Evolutionary conservation across 2,329 filamentous ascomycete genomes (phyloP), one percentile per base, ranked within the genome.

Genomic region (Tolypocladium paradoxum): DNA sequence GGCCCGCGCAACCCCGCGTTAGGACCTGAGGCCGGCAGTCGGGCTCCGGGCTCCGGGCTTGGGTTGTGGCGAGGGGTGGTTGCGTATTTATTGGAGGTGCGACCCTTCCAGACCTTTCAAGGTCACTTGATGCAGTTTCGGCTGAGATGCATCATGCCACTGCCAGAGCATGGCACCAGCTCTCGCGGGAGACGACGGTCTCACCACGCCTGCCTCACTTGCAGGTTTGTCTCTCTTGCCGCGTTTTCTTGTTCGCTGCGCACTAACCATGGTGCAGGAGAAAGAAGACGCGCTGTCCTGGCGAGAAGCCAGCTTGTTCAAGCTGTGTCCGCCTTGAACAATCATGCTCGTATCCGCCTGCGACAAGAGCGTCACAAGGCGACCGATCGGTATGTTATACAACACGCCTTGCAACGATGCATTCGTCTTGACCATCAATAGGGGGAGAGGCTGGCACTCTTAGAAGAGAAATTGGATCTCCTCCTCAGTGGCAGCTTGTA

Each of bases 401-500:
- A 51, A 22, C 36, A 47, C 48, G 24, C 47, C 36, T 51, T 3
- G 7, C 11, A 20, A 16, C 50, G 16, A 27, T 46, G 20, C 27
- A 40, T 49, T 48, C 37, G 54, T 57, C 43, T 53, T 62, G 55
- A 64, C 60, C 38, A 53, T 58, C 29, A 51, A 6, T 16, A 78
- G 75, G 74, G 75, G 57, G 75, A 78, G 60, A 68, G 75, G 57
- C 64, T 78, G n/a, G 74, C 74, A 16, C 71, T 73, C 50, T 58
- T 78, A 40, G 75, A 78, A 64, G 74, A 77, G 62, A 78, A 78
- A 60, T 69, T 78, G 48, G 74, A 78, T 62, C 70, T 73, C 54
- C 66, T 78, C 51, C 63, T 78, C 22, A 76, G 66, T 48, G 73
- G 74, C 52, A 70, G 63, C 61, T 60, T 66, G 64, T 67, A 65